Base-by-base conservation (phyloP, 139 green algal genomes). In the Monoraphidium neglectum region DNA sequence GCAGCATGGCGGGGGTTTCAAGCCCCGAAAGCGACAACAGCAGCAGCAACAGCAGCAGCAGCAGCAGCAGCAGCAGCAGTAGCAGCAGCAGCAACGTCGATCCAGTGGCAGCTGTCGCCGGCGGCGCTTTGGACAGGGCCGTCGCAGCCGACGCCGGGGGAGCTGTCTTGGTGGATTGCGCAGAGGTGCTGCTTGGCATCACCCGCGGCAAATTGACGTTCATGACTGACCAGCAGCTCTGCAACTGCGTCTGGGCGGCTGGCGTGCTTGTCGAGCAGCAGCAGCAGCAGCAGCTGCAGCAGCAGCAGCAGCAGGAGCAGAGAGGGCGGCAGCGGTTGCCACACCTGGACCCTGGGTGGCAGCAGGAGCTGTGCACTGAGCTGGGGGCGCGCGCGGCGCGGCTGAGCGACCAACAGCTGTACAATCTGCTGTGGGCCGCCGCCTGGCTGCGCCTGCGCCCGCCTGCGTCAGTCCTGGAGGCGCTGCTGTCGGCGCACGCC, bases 181-280 rank as follows among this genome's bases (percentile, higher is more conserved):
- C 43, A 15, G 16, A 23, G 2, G 1, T 57, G 30, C 33, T 78
- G 61, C 47, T 78, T 21, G 18, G 0, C 3, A 2, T 46, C 16
- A 71, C 23, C 16, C 12, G 26, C 8, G 23, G 21, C 1, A 36
- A 61, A 32, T 8, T 78, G 35, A 2, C 18, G 1, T 12, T n/a
- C 6, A 43, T 78, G 30, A 72, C 18, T 8, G 36, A n/a, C 43
- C 61, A 59, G 38, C 60, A 78, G n/a, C 10, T 78, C 28, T 57
- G 60, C 35, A 72, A 70, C 30, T 23, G 53, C 16, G 61, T 54
- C 2, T 77, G 57, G 43, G 72, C 72, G 24, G 72, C 72, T 38
- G 72, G 60, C 1, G 56, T 28, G 38, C 43, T 77, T 30, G 57
- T 51, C 40, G 28, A 70, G 21, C 24, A 30, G 66, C 40, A 61